These are phyloP conservation scores for Millerago galiae DNA, from an alignment of 805 yeast genomes.

Conservation along the genomic window DNA sequence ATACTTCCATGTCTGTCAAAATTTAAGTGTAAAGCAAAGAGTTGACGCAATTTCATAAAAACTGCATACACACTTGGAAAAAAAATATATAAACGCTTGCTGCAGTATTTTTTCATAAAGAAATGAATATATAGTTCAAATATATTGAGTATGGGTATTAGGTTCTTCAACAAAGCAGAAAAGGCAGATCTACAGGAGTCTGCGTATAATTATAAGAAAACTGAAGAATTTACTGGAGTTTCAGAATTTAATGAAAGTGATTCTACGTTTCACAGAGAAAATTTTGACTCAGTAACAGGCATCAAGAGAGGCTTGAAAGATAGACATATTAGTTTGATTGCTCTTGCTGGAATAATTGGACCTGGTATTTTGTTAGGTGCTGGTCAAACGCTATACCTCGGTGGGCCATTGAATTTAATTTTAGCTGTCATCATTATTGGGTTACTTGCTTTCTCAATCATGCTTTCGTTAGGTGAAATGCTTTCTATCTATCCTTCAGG, in stretches of 20 bases:
- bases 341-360: conserved; percentile 54
- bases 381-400: conserved; percentile 41
- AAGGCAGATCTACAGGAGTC: neutral
- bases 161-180: neutral
- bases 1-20: too few relatives aligned
- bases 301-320: conserved; percentile 43
- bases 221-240: neutral
- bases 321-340: conserved; percentile 45
- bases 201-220: neutral
- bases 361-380: conserved; percentile 55
- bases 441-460: conserved; percentile 45
- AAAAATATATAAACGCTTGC: too few relatives aligned
- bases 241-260: conserved; percentile 6
- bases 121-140: neutral
- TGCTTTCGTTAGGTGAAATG: conserved; percentile 53
- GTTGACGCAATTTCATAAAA: too few relatives aligned
- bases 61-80: too few relatives aligned
- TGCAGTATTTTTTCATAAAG: too few relatives aligned
- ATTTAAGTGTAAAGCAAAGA: too few relatives aligned
- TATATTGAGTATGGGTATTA: neutral
- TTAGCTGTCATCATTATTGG: conserved; percentile 47
- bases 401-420: conserved; percentile 46
- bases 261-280: conserved; percentile 8
- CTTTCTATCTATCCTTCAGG: conserved; percentile 49
- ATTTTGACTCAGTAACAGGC: conserved; percentile 22